phyloP scores from a whole-genome alignment of 352 stramenopile genomes.

The Thalassiosira livingstoniorum region DNA sequence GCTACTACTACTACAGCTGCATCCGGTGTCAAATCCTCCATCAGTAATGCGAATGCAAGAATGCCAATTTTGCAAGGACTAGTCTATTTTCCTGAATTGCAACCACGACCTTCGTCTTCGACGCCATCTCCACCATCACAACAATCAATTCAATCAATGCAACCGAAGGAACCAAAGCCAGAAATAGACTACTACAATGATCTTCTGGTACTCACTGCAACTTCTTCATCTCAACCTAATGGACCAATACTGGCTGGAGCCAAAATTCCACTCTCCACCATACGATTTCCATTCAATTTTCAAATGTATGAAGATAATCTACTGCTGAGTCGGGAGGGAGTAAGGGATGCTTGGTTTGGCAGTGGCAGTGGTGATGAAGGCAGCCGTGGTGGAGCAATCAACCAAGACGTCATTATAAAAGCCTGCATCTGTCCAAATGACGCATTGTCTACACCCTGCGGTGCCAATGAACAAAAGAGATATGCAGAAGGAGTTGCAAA shows the following conservation, averaged over 20 bases:
- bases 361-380: background rate
- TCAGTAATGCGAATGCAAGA: background rate
- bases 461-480: conserved; percentile 45
- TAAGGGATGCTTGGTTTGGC: conserved; percentile 46
- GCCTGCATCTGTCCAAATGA: conserved; percentile 58
- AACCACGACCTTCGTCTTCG: conserved; percentile 1
- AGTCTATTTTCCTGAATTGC: conserved; percentile 55
- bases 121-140: background rate
- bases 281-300: conserved; percentile 65
- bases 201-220: conserved; percentile 57
- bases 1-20: conserved; percentile 4
- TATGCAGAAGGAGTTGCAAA: conserved; percentile 60
- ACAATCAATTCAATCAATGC: background rate
- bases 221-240: conserved; percentile 36
- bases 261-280: conserved; percentile 53
- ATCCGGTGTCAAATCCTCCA: background rate
- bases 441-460: conserved; percentile 49
- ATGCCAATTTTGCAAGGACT: conserved; percentile 58
- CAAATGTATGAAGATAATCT: conserved; percentile 66
- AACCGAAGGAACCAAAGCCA: conserved; percentile 7
- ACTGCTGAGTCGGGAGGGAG: conserved; percentile 28
- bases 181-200: conserved; percentile 56
- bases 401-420: conserved; percentile 48
- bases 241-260: conserved; percentile 57
- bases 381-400: background rate